Percentiles rank a stretch among this genome's conserved stretches.
Conservation (phyloP, 768 basidiomycete genomes). For the Panellus pusillus region DNA sequence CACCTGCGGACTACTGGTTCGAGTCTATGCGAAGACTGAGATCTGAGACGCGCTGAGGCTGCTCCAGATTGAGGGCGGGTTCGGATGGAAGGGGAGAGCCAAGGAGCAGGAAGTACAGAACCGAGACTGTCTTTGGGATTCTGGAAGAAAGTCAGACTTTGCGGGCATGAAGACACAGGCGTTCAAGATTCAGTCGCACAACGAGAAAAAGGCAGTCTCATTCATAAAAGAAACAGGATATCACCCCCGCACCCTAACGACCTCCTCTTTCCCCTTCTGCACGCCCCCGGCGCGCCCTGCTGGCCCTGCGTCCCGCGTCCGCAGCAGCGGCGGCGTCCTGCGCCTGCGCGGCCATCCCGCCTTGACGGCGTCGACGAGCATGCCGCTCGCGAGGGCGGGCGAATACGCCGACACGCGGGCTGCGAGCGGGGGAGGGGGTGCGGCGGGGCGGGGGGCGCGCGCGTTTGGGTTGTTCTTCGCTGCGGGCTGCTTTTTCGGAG, state of each 20-base stretch:
- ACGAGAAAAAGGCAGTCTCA: too few species aligned
- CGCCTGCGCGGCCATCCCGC: conserved; percentile 70
- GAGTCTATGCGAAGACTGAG: too few species aligned
- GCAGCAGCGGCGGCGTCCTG: conserved; percentile 47
- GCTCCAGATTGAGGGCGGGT: too few species aligned
- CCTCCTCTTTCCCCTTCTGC: conserved; percentile 79
- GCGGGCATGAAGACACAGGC: too few species aligned
- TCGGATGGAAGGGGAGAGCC: too few species aligned
- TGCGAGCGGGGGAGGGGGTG: conserved; percentile 68
- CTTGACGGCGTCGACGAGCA: conserved; percentile 81
- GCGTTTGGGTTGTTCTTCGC: conserved; percentile 1
- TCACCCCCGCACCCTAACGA: conserved; percentile 69
- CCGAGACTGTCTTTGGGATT: too few species aligned
- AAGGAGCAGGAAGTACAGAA: too few species aligned
- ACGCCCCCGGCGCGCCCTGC: conserved; percentile 32
- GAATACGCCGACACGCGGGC: conserved; percentile 79
- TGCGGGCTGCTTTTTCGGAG: conserved; percentile 46
- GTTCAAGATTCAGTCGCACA: too few species aligned
- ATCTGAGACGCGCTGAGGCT: too few species aligned
- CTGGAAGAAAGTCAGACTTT: too few species aligned
- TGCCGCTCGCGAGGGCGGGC: conserved; percentile 72
- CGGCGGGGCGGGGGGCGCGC: conserved; percentile 64
- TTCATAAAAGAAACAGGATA: too few species aligned
- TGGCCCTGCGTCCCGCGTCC: conserved; percentile 34
- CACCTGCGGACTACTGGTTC: too few species aligned